Conservation (phyloP, 2,329 filamentous ascomycete genomes). For the Coniochaeta sp. region DNA sequence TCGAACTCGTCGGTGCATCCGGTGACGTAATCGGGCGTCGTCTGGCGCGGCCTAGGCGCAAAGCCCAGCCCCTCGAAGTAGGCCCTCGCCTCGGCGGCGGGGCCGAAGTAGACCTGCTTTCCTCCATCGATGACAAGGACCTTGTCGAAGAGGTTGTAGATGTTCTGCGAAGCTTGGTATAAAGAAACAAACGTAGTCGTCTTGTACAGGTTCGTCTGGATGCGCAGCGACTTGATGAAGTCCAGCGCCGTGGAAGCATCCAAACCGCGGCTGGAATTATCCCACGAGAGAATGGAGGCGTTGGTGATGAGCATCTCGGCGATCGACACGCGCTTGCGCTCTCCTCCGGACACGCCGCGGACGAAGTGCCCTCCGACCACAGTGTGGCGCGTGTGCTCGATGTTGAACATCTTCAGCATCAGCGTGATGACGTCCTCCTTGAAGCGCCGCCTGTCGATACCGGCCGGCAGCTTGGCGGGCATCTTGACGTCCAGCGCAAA, state of each 20-base stretch:
- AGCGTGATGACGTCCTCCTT: slow-evolving; percentile 68
- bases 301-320: slow-evolving; percentile 76
- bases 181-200: slow-evolving; percentile 80
- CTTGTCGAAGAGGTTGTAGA: slow-evolving; percentile 76
- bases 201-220: slow-evolving; percentile 77
- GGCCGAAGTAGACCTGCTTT: slow-evolving; percentile 70
- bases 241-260: slow-evolving; percentile 50
- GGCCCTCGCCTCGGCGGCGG: slow-evolving; percentile 54
- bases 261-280: slow-evolving; percentile 55
- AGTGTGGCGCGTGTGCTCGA: slow-evolving; percentile 79
- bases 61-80: slow-evolving; percentile 79
- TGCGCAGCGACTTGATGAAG: slow-evolving; percentile 57
- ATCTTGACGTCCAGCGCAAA: slow-evolving; percentile 84
- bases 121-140: slow-evolving; percentile 75
- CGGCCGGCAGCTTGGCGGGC: slow-evolving; percentile 70
- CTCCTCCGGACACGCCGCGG: slow-evolving; percentile 72
- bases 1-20: slow-evolving; percentile 82
- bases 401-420: slow-evolving; percentile 88
- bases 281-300: slow-evolving; percentile 67
- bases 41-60: slow-evolving; percentile 66
- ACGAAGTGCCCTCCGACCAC: slow-evolving; percentile 79
- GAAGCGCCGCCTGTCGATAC: slow-evolving; percentile 63
- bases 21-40: slow-evolving; percentile 74
- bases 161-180: slow-evolving; percentile 79
- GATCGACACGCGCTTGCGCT: slow-evolving; percentile 74